A percentile compares a stretch with the other conserved stretches of the same genome.
These are phyloP conservation scores for Royoungia palumana DNA, from an alignment of 768 basidiomycete species.

Conservation along the genomic window DNA sequence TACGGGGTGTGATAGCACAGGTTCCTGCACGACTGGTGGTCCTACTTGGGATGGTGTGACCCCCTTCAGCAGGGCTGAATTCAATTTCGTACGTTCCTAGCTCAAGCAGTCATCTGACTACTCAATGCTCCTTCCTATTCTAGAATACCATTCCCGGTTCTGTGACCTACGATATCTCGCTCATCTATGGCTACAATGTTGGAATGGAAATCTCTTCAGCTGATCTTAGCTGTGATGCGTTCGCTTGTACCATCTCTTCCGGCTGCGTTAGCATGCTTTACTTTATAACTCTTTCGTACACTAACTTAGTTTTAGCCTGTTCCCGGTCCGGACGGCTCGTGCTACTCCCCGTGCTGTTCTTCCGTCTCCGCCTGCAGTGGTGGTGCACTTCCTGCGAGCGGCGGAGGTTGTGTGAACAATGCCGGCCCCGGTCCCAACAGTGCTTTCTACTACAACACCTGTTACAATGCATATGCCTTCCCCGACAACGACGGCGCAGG, in stretches of 20 bases:
- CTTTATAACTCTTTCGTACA: background rate
- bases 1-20: constrained; percentile 25
- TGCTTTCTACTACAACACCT: constrained; percentile 26
- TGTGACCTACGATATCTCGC: constrained; percentile 33
- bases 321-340: constrained; percentile 23
- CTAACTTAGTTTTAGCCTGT: constrained; percentile 24
- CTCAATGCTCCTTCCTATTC: background rate
- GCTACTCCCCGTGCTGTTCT: constrained; percentile 31
- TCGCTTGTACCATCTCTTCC: constrained; percentile 30
- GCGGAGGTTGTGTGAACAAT: constrained; percentile 27
- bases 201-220: constrained; percentile 33
- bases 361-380: constrained; percentile 24
- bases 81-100: constrained; percentile 26
- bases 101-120: background rate
- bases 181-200: constrained; percentile 34
- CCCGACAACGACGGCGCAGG: constrained; percentile 32
- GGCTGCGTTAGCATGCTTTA: constrained; percentile 25
- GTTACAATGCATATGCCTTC: constrained; percentile 32
- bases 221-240: constrained; percentile 23
- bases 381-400: constrained; percentile 27
- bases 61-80: constrained; percentile 33
- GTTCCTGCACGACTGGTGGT: constrained; percentile 28
- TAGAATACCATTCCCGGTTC: constrained; percentile 24
- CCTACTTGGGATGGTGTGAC: constrained; percentile 30
- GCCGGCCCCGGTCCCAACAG: constrained; percentile 31